Base-by-base conservation (phyloP, 768 basidiomycete species). In the Hygrocybe punicea region DNA sequence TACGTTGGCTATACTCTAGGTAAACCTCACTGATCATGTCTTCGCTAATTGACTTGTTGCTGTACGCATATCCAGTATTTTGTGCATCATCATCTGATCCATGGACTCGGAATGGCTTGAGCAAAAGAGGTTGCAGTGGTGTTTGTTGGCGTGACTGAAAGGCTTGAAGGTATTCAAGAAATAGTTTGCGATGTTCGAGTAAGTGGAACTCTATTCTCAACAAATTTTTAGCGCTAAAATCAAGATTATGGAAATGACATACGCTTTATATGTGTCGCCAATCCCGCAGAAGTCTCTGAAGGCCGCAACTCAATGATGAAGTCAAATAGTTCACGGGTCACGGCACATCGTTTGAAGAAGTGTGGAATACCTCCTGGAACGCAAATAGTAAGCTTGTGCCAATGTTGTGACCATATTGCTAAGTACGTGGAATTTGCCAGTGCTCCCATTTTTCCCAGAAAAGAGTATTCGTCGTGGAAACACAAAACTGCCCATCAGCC, bases 391-490 rank as follows among this genome's bases (percentile, higher is more conserved):
- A 46, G 44, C 19, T 21, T 9, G 19, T 17, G n/a, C 17, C 2
- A 42, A 16, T n/a, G 9, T 6, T 4, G 24, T 14, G 8, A 4
- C 13, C 9, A 4, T 2, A 17, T 34, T 33, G 37, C 13, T 35
- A 25, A 37, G 13, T 24, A 56, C 50, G 50, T 19, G 56, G 56
- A 11, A 57, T 51, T n/a, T 57, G 8, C 56, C 36, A 37, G 36
- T 37, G 36, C 36, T 37, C 36, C 36, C 36, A 37, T 9, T 9
- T 9, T n/a, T 37, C 44, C 44, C 44, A 46, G 44, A 46, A 46
- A 8, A 21, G 9, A 21, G 49, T 2, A 51, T 52, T 57, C 3
- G 56, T 57, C 10, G 56, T 57, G 4, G 49, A 35, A 21, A 57
- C 35, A 13, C 23, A 39, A 5, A 2, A 57, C 4, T 42, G 49